A percentile compares a stretch with the other conserved stretches of the same genome.
phyloP scores from a whole-genome alignment of 352 stramenopile genomes.

The Phytophthora kernoviae region DNA sequence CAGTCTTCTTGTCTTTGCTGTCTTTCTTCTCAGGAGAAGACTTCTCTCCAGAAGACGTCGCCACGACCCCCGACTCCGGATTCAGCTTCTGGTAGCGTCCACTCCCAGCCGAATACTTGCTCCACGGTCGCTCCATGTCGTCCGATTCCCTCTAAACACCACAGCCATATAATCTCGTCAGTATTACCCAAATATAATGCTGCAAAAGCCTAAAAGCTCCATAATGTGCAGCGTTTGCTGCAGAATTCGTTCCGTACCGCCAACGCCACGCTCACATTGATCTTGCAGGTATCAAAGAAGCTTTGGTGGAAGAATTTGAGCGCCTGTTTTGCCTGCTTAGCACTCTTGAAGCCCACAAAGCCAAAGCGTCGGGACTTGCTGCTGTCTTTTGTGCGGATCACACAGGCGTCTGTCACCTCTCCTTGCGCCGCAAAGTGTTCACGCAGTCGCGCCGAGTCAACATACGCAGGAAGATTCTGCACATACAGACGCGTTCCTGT shows the following conservation, averaged over 20 bases:
- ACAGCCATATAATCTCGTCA: conserved; percentile 11
- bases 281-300: conserved; percentile 91
- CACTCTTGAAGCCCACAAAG: conserved; percentile 85
- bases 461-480: conserved; percentile 82
- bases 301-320: conserved; percentile 81
- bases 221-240: not conserved
- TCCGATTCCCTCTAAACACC: conserved; percentile 52
- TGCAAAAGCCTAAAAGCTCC: conserved; percentile 18
- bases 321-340: conserved; percentile 58
- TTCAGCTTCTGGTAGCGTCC: conserved; percentile 65
- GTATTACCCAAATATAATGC: conserved; percentile 9
- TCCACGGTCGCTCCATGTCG: conserved; percentile 82
- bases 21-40: conserved; percentile 30
- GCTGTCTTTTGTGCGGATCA: conserved; percentile 90
- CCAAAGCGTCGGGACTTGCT: conserved; percentile 84
- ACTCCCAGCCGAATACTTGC: conserved; percentile 88
- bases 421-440: conserved; percentile 80
- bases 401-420: conserved; percentile 89
- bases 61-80: conserved; percentile 19
- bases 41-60: conserved; percentile 12
- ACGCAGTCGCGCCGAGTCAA: conserved; percentile 72
- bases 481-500: conserved; percentile 73
- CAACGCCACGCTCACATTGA: conserved; percentile 86
- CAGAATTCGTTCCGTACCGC: conserved; percentile 36
- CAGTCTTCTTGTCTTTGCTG: conserved; percentile 18